Evolutionary conservation across 257 asterid species (phyloP).

Genomic region (Leonotis leonurus): DNA sequence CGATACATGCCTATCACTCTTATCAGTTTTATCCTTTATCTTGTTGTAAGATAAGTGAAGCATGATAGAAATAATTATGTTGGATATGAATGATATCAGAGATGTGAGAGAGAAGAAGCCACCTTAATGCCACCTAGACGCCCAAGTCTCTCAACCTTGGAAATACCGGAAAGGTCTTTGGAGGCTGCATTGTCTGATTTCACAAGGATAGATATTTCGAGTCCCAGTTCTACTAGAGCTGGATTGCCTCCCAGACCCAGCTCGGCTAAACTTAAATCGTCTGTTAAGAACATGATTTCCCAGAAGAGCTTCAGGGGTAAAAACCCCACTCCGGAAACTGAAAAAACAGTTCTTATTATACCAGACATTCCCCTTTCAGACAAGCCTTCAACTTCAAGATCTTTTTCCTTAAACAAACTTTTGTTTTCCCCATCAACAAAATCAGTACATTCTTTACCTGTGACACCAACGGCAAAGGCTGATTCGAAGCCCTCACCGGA

Average conservation of each 20-base stretch:
- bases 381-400: constrained; percentile 84
- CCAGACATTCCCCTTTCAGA: constrained; percentile 62
- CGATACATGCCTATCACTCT: not conserved
- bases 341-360: constrained; percentile 66
- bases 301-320: constrained; percentile 69
- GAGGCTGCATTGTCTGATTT: constrained; percentile 51
- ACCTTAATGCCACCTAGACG: constrained; percentile 57
- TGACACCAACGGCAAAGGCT: constrained; percentile 57
- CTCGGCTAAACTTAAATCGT: constrained; percentile 69
- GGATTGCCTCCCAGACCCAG: constrained; percentile 89
- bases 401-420: constrained; percentile 77
- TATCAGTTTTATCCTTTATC: not conserved
- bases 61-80: not conserved
- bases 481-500: constrained; percentile 36
- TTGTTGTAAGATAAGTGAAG: constrained; percentile 5
- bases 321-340: constrained; percentile 52
- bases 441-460: constrained; percentile 63
- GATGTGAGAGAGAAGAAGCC: constrained; percentile 56
- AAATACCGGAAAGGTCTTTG: constrained; percentile 66
- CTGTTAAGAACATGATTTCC: constrained; percentile 72
- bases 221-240: constrained; percentile 59
- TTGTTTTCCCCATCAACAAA: constrained; percentile 65
- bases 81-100: constrained; percentile 27
- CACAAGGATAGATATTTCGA: constrained; percentile 51
- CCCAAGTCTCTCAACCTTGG: constrained; percentile 67